Percentiles rank a stretch among this genome's conserved stretches.
Conservation (phyloP, 2,329 filamentous ascomycete species). For the Stemphylium lycopersici region DNA sequence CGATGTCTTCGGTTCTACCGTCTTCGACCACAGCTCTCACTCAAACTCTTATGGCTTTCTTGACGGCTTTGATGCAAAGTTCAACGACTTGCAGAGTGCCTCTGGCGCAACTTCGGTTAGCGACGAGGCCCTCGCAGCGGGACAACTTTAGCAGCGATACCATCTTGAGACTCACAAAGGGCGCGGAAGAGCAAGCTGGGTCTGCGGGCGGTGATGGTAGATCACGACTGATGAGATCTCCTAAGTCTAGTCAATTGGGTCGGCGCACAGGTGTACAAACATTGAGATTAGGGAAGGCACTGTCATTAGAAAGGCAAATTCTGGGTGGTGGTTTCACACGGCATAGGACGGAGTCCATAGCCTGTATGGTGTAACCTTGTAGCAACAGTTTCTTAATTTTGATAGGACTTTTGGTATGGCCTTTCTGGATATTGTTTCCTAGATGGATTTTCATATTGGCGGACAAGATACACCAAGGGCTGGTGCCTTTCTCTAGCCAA, state of each 20-base stretch:
- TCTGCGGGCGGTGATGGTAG: constrained; percentile 28
- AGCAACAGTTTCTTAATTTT: constrained; percentile 26
- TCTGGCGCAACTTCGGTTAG: constrained; percentile 56
- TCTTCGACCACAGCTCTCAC: constrained; percentile 38
- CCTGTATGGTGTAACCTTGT: constrained; percentile 20
- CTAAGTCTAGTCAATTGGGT: constrained; percentile 35
- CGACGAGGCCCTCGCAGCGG: constrained; percentile 56
- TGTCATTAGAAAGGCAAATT: constrained; percentile 17
- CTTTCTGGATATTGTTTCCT: constrained; percentile 25
- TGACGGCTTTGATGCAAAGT: constrained; percentile 50
- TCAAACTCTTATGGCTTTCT: constrained; percentile 43
- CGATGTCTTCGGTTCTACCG: constrained; percentile 44
- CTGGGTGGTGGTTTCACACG: constrained; percentile 23
- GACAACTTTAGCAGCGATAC: constrained; percentile 39
- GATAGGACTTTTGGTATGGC: constrained; percentile 16
- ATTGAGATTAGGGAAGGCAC: constrained; percentile 25
- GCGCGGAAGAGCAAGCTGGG: constrained; percentile 29
- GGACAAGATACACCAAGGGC: constrained; percentile 44
- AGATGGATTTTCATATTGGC: constrained; percentile 22
- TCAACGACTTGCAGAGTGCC: constrained; percentile 54
- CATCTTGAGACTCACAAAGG: constrained; percentile 32
- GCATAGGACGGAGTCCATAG: constrained; percentile 36
- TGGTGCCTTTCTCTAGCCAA: constrained; percentile 42
- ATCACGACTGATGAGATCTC: constrained; percentile 38
- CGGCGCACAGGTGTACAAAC: constrained; percentile 37